A percentile compares a stretch with the other conserved stretches of the same genome.
Evolutionary conservation across 2,329 filamentous ascomycete genomes (phyloP).

Genomic region (Chrysoporthe cubensis): DNA sequence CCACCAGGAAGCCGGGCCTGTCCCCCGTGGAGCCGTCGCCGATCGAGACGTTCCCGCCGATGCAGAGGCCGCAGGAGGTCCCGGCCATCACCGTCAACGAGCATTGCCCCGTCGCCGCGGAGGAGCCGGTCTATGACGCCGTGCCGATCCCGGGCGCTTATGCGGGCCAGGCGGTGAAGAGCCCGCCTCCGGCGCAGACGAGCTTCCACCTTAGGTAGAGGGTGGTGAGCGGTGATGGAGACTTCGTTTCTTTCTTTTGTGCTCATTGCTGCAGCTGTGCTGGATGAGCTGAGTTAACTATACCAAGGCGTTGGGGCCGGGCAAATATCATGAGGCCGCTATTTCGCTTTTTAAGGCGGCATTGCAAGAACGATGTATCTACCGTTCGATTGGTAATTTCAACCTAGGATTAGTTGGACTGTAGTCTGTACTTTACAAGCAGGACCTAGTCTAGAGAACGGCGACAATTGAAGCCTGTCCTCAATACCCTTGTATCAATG

Average conservation of each 20-base stretch:
- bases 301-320: conserved; percentile 25
- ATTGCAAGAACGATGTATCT: conserved; percentile 12
- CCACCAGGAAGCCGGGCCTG: conserved; percentile 70
- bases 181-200: conserved; percentile 51
- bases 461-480: background rate
- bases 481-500: background rate
- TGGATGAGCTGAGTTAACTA: conserved; percentile 24
- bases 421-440: conserved; percentile 7
- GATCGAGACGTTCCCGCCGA: conserved; percentile 27
- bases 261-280: conserved; percentile 18
- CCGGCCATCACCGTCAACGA: conserved; percentile 56
- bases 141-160: conserved; percentile 92
- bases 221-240: conserved; percentile 12
- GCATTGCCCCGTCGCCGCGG: conserved; percentile 68
- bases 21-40: conserved; percentile 48
- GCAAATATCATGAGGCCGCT: conserved; percentile 4
- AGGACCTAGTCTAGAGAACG: conserved; percentile 16
- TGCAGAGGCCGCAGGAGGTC: conserved; percentile 37
- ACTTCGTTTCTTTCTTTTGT: conserved; percentile 29
- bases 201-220: conserved; percentile 44
- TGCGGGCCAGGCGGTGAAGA: conserved; percentile 57
- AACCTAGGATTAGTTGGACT: background rate
- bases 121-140: conserved; percentile 81
- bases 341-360: conserved; percentile 3
- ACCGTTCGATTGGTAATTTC: conserved; percentile 24